phyloP scores from a whole-genome alignment of 768 basidiomycete species.

The Leccinum olivaceopallidum region DNA sequence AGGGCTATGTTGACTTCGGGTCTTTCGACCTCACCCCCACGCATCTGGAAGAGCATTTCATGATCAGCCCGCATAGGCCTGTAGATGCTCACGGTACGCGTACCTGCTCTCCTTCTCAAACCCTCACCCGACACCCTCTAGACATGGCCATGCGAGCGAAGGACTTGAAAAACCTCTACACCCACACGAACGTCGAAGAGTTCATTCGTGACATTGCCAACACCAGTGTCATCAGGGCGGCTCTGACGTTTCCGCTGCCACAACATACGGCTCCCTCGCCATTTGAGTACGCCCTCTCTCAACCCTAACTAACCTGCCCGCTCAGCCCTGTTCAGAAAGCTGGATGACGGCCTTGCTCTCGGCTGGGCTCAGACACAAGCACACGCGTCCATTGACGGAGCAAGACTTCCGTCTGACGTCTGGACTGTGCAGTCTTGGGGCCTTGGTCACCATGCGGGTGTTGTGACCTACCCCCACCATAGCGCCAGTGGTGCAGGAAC shows the following conservation, averaged over 20 bases:
- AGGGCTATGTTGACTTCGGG: background rate
- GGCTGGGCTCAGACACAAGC: conserved; percentile 2
- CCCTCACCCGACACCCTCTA: background rate
- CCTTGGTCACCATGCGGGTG: background rate
- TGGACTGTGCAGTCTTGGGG: conserved; percentile 1
- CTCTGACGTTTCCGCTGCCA: background rate
- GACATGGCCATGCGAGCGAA: background rate
- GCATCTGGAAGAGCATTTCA: background rate
- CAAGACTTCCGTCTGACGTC: background rate
- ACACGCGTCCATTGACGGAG: background rate
- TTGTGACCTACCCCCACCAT: conserved; percentile 3
- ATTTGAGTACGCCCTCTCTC: background rate
- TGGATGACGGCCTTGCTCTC: background rate
- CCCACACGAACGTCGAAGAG: background rate
- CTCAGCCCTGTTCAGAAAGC: background rate
- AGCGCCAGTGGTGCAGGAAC: background rate
- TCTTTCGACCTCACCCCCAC: background rate
- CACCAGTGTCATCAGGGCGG: background rate
- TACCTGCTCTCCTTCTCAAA: background rate
- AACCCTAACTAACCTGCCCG: no score
- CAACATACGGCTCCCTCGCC: background rate
- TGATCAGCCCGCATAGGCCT: background rate
- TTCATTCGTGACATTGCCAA: background rate
- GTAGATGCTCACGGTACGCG: background rate
- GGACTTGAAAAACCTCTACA: background rate